Evolutionary conservation across 2,329 filamentous ascomycete genomes (phyloP).

Genomic region (Neopestalotiopsis sp.): DNA sequence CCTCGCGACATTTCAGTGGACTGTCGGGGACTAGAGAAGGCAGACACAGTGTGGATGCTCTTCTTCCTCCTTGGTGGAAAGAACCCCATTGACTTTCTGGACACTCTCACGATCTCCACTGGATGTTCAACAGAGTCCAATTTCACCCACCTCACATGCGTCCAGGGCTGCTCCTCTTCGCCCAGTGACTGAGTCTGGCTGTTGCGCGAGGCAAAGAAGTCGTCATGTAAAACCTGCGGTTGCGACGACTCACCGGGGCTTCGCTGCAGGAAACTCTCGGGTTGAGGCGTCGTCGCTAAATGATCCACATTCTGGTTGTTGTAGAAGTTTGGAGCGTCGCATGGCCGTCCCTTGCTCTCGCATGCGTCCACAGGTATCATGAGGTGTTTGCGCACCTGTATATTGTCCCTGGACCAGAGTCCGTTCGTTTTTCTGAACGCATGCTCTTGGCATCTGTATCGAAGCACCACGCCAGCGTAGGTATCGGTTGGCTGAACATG

Average conservation of each 20-base stretch:
- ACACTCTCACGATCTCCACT: slow-evolving; percentile 85
- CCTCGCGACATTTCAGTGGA: slow-evolving; percentile 63
- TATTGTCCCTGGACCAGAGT: slow-evolving; percentile 91
- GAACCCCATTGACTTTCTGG: slow-evolving; percentile 82
- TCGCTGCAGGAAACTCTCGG: slow-evolving; percentile 34
- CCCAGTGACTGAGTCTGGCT: slow-evolving; percentile 35
- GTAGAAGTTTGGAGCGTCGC: slow-evolving; percentile 56
- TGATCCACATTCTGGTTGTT: slow-evolving; percentile 51
- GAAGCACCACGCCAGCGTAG: slow-evolving; percentile 87
- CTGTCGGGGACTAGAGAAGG: slow-evolving; percentile 69
- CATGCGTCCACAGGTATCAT: slow-evolving; percentile 90
- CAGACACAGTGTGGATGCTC: slow-evolving; percentile 71
- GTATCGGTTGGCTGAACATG: slow-evolving; percentile 84
- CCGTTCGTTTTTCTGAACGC: slow-evolving; percentile 87
- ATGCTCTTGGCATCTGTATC: slow-evolving; percentile 85
- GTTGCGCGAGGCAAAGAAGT: slow-evolving; percentile 49
- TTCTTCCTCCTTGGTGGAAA: slow-evolving; percentile 92
- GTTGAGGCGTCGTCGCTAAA: slow-evolving; percentile 55
- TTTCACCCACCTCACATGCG: slow-evolving; percentile 87
- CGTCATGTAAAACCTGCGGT: slow-evolving; percentile 40
- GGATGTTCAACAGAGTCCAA: slow-evolving; percentile 73
- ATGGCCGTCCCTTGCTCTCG: slow-evolving; percentile 76
- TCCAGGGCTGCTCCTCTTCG: slow-evolving; percentile 75
- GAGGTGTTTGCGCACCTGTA: slow-evolving; percentile 82
- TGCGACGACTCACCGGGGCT: slow-evolving; percentile 25